Conservation (phyloP, 2,329 filamentous ascomycete genomes). For the Cytospora piceicola region DNA sequence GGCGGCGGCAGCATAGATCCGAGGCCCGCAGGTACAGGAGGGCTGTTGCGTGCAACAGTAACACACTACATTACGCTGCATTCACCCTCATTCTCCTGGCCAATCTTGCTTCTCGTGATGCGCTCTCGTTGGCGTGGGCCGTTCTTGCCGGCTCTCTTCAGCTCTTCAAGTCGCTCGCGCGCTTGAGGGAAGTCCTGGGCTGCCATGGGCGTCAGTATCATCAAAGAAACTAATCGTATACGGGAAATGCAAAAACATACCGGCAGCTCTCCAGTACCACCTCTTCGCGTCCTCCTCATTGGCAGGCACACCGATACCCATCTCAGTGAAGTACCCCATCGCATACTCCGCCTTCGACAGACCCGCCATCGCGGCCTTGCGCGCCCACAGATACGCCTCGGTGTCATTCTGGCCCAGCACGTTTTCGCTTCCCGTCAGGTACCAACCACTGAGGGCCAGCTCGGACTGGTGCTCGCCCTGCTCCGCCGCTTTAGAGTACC, state of each 20-base stretch:
- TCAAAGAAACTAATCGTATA: conserved; percentile 6
- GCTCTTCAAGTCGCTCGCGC: conserved; percentile 86
- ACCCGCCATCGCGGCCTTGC: conserved; percentile 87
- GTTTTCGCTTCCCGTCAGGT: conserved; percentile 86
- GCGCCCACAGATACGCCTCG: conserved; percentile 95
- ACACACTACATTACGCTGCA: conserved; percentile 74
- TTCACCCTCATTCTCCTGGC: conserved; percentile 85
- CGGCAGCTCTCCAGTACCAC: conserved; percentile 97
- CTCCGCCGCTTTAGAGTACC: conserved; percentile 89
- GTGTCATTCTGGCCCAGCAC: conserved; percentile 91
- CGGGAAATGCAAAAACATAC: conserved; percentile 66
- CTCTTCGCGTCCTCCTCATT: conserved; percentile 94
- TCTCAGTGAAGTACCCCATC: conserved; percentile 97
- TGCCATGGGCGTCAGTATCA: conserved; percentile 46
- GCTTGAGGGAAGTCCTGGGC: conserved; percentile 95
- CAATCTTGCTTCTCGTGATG: conserved; percentile 79
- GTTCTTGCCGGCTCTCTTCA: conserved; percentile 78
- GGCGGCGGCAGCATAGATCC: conserved; percentile 6
- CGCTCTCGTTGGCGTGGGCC: conserved; percentile 74
- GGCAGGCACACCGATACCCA: conserved; percentile 84
- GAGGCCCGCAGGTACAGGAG: conserved; percentile 5
- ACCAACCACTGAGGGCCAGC: conserved; percentile 86
- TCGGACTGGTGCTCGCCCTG: conserved; percentile 96
- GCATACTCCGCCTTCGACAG: conserved; percentile 95
- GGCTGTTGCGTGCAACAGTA: conserved; percentile 16